These are phyloP conservation scores for Dispira simplex DNA, from an alignment of 192 early-diverging fungal genomes.

Conservation along the genomic window DNA sequence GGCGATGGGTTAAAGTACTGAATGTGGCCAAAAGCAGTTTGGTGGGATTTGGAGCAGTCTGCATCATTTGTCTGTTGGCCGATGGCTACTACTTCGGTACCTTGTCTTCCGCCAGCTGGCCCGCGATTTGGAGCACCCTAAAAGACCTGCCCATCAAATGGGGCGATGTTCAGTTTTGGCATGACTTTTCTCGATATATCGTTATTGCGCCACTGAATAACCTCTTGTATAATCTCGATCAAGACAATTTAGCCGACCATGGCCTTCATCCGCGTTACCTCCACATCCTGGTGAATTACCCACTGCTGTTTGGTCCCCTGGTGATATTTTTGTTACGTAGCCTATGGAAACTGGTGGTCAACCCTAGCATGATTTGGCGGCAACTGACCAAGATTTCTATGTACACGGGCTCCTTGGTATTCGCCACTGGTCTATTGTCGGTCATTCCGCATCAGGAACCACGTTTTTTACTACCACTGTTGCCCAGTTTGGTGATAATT, in stretches of 20 bases:
- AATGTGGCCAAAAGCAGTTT: no score
- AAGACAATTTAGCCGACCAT: constrained; percentile 44
- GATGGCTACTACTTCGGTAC: no score
- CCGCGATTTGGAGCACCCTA: no score
- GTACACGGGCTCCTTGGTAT: constrained; percentile 20
- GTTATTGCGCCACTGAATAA: constrained; percentile 48
- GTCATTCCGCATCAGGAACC: constrained; percentile 67
- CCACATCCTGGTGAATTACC: constrained; percentile 46
- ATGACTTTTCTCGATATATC: background rate
- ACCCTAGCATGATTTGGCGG: constrained; percentile 13
- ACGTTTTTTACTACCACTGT: constrained; percentile 55
- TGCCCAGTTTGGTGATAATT: constrained; percentile 35
- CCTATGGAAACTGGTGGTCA: background rate
- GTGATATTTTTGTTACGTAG: constrained; percentile 12
- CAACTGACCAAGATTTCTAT: constrained; percentile 15
- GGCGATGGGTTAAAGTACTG: no score
- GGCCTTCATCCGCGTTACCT: constrained; percentile 57
- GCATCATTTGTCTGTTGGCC: no score
- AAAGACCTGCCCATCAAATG: no score
- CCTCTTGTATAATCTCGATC: constrained; percentile 44
- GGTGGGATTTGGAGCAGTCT: no score
- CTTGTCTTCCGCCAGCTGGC: no score
- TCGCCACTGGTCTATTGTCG: constrained; percentile 36
- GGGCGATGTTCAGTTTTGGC: no score
- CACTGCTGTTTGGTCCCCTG: constrained; percentile 53